phyloP scores from a whole-genome alignment of 2,329 filamentous ascomycete species.

The Metarhizium rileyi region DNA sequence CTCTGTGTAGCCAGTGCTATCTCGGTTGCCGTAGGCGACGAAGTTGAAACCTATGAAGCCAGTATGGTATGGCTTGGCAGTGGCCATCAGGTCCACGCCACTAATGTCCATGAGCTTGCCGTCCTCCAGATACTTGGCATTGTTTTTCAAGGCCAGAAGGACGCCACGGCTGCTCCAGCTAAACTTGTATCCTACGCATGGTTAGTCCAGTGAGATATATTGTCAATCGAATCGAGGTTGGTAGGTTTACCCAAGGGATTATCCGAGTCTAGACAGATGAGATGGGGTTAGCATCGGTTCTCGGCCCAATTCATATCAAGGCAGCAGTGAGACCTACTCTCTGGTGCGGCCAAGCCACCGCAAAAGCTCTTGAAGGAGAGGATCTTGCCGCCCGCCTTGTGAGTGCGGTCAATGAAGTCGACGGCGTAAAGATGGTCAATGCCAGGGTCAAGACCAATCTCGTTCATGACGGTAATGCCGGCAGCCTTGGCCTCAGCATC shows the following conservation, averaged over 20 bases:
- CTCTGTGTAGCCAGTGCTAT: slow-evolving; percentile 79
- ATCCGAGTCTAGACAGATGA: too few species aligned
- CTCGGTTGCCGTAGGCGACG: slow-evolving; percentile 88
- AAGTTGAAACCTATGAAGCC: slow-evolving; percentile 78
- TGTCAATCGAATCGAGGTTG: slow-evolving; percentile 65
- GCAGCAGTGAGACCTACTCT: too few species aligned
- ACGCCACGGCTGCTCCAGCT: slow-evolving; percentile 75
- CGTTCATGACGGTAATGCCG: slow-evolving; percentile 95
- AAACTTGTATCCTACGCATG: slow-evolving; percentile 85
- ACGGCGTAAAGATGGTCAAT: slow-evolving; percentile 80
- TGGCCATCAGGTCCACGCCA: slow-evolving; percentile 65
- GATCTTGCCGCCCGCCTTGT: slow-evolving; percentile 79
- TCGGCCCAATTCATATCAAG: too few species aligned
- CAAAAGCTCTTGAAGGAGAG: slow-evolving; percentile 75
- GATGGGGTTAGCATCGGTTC: too few species aligned
- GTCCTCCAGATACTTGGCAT: slow-evolving; percentile 77
- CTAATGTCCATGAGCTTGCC: slow-evolving; percentile 62
- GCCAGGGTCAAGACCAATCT: slow-evolving; percentile 71
- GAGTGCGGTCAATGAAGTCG: slow-evolving; percentile 82
- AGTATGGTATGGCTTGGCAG: slow-evolving; percentile 86
- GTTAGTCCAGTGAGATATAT: too few species aligned
- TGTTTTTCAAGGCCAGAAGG: slow-evolving; percentile 79
- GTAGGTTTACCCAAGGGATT: too few species aligned
- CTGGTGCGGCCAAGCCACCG: too few species aligned
- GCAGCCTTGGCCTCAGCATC: slow-evolving; percentile 76